Base-by-base conservation (phyloP, 2,329 filamentous ascomycete species). In the Aspergillus sp. region DNA sequence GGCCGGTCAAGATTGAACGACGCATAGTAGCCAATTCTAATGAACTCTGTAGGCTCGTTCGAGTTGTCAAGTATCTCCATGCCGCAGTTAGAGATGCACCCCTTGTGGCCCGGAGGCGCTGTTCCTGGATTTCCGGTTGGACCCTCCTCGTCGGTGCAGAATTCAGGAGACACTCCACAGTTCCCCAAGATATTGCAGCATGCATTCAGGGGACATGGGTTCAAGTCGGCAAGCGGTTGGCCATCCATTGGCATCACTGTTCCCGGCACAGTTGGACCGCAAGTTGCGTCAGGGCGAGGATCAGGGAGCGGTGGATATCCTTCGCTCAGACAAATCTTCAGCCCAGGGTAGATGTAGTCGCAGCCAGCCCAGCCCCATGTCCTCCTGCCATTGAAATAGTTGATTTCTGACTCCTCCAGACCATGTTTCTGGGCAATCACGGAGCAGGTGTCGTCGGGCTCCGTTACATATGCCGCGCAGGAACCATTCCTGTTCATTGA, bases 331-430 rank as follows among this genome's bases (percentile, higher is more conserved):
- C 79, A 81, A 9, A 81, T 77, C 4, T 60, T 66, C 5, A 60
- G 54, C 0, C 68, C 70, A 9, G 61, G 46, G 14, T 62, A 62
- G 14, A 81, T 60, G 14, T 66, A 51, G 3, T 65, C 56, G 60
- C 79, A 81, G 21, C 75, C 76, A 12, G 49, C 65, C 76, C 76
- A 80, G 14, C 73, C 77, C 79, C 79, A 81, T 6, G 79, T 81
- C 2, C 73, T 66, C n/a, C 68, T 73, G 61, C 81, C 46, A n/a
- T 58, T 58, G 31, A 54, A 58, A 17, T 40, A 51, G 11, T 21
- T 45, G 25, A 58, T 51, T 9, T 58, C 27, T 1, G 15, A 8
- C 17, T 46, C 45, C 2, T 54, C 23, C n/a, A 58, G 15, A 2
- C 9, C 60, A 57, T 78, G 51, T 0, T 56, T 51, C 1, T 59